Base-by-base conservation (phyloP, 2,329 filamentous ascomycete genomes). In the Cyphellophora attinorum region DNA sequence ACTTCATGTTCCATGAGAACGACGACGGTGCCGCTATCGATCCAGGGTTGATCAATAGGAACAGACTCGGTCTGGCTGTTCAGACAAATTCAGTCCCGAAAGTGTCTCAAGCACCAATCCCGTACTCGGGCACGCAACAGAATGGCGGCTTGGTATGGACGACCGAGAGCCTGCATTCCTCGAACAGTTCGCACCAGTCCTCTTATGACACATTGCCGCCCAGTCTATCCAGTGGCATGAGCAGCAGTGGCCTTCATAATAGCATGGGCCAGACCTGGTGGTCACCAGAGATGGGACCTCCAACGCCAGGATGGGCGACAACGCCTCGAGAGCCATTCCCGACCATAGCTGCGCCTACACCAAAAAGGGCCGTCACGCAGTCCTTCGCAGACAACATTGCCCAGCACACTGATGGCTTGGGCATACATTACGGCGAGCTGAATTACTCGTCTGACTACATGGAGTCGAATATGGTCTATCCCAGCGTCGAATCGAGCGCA, bases 241-340 rank as follows among this genome's bases (percentile, higher is more conserved):
- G 29, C 14, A 12, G 16, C 11, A 29, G 30, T 8, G 19, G 23
- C 10, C n/a, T 18, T 13, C 29, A 34, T 4, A 33, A 30, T 29
- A 25, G 27, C 19, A 5, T 31, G 40, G 41, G 49, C 14, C 58
- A 61, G 33, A 35, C 47, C 10, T 61, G 61, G 59, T 64, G 61
- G 59, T 57, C 59, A 13, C 52, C 59, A 45, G 21, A 25, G 8
- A 25, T 25, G 21, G n/a, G 8, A 45, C 55, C 19, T 46, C 53
- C 31, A 51, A 52, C 34, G 49, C 52, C 35, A 16, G 23, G 11
- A 16, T 40, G 58, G 31, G 57, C 58, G 31, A 53, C 55, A 21
- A 56, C 55, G 25, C 45, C 52, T 33, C 51, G 57, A 29, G 45
- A 41, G 18, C n/a, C 27, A 11, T 34, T 36, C 13, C 59, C 61